Conservation (phyloP, 805 yeast genomes). For the Metschnikowia borealis region DNA sequence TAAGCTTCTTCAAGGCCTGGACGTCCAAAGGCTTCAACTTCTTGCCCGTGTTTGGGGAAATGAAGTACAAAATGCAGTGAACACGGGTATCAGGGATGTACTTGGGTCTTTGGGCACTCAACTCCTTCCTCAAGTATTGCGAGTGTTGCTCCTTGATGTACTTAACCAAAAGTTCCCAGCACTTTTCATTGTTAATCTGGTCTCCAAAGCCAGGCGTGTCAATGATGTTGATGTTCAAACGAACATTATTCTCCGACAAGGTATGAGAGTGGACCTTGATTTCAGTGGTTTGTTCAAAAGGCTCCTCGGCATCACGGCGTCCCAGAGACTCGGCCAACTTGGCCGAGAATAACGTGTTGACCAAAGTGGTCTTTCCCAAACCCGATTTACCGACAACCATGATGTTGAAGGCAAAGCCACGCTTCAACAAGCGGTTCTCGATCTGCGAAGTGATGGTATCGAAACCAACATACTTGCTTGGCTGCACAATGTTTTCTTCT, state of each 20-base stretch:
- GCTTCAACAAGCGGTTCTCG: constrained; percentile 83
- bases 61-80: constrained; percentile 87
- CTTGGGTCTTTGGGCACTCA: constrained; percentile 89
- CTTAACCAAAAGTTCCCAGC: constrained; percentile 95
- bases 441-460: constrained; percentile 95
- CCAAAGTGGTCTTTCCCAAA: constrained; percentile 86
- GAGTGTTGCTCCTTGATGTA: constrained; percentile 95
- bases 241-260: constrained; percentile 81
- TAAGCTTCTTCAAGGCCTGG: constrained; percentile 73
- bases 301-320: constrained; percentile 61
- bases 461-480: constrained; percentile 86
- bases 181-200: constrained; percentile 88
- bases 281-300: constrained; percentile 82
- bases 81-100: constrained; percentile 83
- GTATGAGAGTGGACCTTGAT: constrained; percentile 67
- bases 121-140: constrained; percentile 83
- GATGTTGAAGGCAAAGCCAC: constrained; percentile 91
- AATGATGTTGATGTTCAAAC: constrained; percentile 78
- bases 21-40: constrained; percentile 84
- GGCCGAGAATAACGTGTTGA: constrained; percentile 86
- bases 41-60: constrained; percentile 75
- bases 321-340: constrained; percentile 74
- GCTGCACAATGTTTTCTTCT: constrained; percentile 37
- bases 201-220: constrained; percentile 99
- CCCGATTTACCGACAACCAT: constrained; percentile 93